A percentile compares a stretch with the other conserved stretches of the same genome.
phyloP scores from a whole-genome alignment of 2,329 filamentous ascomycete species.

The Diaporthe batatas region DNA sequence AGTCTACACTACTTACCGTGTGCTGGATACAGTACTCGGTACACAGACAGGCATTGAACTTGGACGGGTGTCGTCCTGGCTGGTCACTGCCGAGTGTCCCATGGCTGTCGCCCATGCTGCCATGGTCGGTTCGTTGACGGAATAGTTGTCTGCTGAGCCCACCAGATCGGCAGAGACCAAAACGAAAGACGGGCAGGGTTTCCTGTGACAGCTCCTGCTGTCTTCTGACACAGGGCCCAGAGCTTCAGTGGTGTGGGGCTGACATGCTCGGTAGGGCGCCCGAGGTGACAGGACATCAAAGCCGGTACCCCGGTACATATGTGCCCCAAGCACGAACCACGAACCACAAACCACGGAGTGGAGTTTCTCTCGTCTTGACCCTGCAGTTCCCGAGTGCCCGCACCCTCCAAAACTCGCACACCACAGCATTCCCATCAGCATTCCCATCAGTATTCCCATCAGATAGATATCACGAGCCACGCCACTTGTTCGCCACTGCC shows the following conservation, averaged over 20 bases:
- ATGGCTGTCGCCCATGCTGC: neutral
- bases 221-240: slow-evolving; percentile 29
- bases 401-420: too few relatives aligned
- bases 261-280: slow-evolving; percentile 9
- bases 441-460: too few relatives aligned
- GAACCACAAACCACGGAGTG: too few relatives aligned
- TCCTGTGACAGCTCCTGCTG: slow-evolving; percentile 10
- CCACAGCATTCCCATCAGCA: too few relatives aligned
- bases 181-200: slow-evolving; percentile 6
- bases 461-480: neutral
- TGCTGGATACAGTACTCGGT: too few relatives aligned
- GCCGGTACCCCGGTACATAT: neutral
- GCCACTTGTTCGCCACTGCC: slow-evolving; percentile 1
- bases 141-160: too few relatives aligned
- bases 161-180: neutral
- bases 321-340: too few relatives aligned
- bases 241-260: slow-evolving; percentile 19
- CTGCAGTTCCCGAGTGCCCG: too few relatives aligned
- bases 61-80: neutral
- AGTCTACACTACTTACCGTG: too few relatives aligned
- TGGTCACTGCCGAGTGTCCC: neutral
- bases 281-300: slow-evolving; percentile 20
- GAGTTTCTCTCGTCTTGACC: slow-evolving; percentile 23
- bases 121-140: neutral
- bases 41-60: too few relatives aligned